phyloP scores from a whole-genome alignment of 2,329 filamentous ascomycete genomes.

The Phoma sp. region DNA sequence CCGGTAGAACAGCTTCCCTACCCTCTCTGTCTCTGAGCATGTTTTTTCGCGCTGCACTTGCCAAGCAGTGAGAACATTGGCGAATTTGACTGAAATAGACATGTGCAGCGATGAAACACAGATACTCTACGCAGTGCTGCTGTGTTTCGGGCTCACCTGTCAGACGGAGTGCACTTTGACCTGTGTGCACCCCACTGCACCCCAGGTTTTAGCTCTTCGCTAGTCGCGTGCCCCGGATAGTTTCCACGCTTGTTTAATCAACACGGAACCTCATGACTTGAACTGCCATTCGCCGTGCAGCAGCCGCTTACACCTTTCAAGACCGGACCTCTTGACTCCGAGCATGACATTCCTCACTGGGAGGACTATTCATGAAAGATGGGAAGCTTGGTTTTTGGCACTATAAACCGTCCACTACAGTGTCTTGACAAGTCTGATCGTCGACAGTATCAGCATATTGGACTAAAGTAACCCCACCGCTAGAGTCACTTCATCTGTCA shows the following conservation, averaged over 20 bases:
- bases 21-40: too few relatives aligned
- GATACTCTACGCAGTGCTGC: too few relatives aligned
- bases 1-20: too few relatives aligned
- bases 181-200: slow-evolving; percentile 6
- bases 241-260: slow-evolving; percentile 8
- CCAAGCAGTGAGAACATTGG: too few relatives aligned
- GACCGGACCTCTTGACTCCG: background rate
- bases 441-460: slow-evolving; percentile 3
- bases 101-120: too few relatives aligned
- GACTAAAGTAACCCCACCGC: slow-evolving; percentile 3
- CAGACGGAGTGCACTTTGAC: too few relatives aligned
- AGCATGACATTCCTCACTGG: background rate
- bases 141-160: slow-evolving; percentile 1
- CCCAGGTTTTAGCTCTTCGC: slow-evolving; percentile 13
- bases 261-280: slow-evolving; percentile 11
- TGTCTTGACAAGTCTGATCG: background rate
- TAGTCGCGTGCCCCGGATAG: slow-evolving; percentile 1
- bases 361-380: background rate
- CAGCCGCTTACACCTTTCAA: background rate
- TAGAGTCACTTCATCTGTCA: slow-evolving; percentile 4
- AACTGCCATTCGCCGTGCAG: background rate
- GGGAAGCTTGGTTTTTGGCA: background rate
- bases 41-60: too few relatives aligned
- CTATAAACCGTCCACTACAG: background rate
- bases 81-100: too few relatives aligned